Base-by-base conservation (phyloP, 179 eudicot species). In the Gypsophila paniculata region DNA sequence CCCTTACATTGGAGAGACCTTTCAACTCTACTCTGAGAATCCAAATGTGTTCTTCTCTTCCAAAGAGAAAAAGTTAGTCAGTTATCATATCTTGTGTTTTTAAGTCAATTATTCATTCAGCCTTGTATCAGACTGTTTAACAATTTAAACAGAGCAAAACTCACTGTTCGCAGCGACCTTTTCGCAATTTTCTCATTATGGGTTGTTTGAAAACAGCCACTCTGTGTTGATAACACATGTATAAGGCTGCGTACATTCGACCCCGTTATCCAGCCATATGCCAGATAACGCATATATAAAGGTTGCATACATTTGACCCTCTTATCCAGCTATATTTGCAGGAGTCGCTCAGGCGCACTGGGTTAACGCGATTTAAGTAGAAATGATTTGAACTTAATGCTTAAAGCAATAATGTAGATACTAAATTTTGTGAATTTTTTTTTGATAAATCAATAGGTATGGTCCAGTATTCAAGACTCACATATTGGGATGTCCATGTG, bases 401-500 rank as follows among this genome's bases (percentile, higher is more conserved):
- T 29, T 29, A 29, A 4, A 29, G 15, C 11, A 26, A 17, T 11
- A 32, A 32, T 62, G 22, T 2, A 62, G 66, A 6, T 64, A 38
- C 68, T 64, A 64, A 64, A 38, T 9, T n/a, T 64, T 6, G 57
- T 49, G 34, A 44, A 38, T 17, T 65, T 25, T 26, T 25, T 39
- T 65, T 22, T 17, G 19, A 5, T 54, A 34, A 58, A 36, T 73
- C 2, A 15, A 44, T 67, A 91, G 97, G 86, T 91, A 89, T 69
- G 98, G 98, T 14, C 77, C 79, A 51, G 82, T 93, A 69, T 93
- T 93, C 65, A 93, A 93, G 89, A 87, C 87, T 0, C 88, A 91
- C 77, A 88, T 93, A 82, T 46, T 93, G 73, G 96, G 97, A n/a
- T 93, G 98, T 48, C 97, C 93, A 6, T 93, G 96, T 72, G 93